A percentile compares a stretch with the other conserved stretches of the same genome.
phyloP scores from a whole-genome alignment of 495 filamentous ascomycete species.

The Neurospora africana region DNA sequence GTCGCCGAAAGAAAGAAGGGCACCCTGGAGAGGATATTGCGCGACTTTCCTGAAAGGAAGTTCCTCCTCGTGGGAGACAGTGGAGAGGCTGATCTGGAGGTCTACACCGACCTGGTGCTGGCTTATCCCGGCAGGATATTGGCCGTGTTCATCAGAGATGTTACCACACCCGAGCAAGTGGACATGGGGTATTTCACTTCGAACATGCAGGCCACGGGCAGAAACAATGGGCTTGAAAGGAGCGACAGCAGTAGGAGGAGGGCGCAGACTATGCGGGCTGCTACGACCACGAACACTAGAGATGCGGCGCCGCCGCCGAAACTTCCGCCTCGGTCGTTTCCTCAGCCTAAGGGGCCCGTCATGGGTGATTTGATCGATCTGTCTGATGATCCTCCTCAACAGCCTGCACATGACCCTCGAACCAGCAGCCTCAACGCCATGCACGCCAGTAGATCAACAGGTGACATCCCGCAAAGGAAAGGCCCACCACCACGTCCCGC shows the following conservation, averaged over 20 bases:
- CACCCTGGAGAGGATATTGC: slow-evolving; percentile 70
- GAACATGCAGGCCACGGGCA: not conserved
- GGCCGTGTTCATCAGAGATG: slow-evolving; percentile 82
- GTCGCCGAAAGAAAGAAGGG: slow-evolving; percentile 89
- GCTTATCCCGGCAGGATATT: slow-evolving; percentile 74
- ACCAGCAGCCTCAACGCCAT: slow-evolving; percentile 8
- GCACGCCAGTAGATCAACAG: slow-evolving; percentile 26
- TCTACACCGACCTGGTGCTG: slow-evolving; percentile 86
- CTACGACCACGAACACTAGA: not conserved
- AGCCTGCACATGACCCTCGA: slow-evolving; percentile 21
- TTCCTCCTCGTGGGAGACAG: slow-evolving; percentile 93
- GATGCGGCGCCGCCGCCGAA: not conserved
- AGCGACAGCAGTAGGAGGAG: not conserved
- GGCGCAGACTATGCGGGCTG: not conserved
- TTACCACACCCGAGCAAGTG: slow-evolving; percentile 61
- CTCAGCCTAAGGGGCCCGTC: slow-evolving; percentile 19
- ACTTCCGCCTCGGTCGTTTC: not conserved
- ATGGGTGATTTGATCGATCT: slow-evolving; percentile 57
- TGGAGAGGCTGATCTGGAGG: slow-evolving; percentile 91
- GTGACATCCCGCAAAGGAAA: slow-evolving; percentile 25
- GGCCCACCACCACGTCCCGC: slow-evolving; percentile 50
- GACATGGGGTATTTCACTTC: slow-evolving; percentile 52
- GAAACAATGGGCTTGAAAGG: not conserved
- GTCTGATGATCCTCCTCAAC: slow-evolving; percentile 38
- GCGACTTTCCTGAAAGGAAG: slow-evolving; percentile 79